phyloP scores from a whole-genome alignment of 768 basidiomycete species.

The Omphalotus guepiniiformis region DNA sequence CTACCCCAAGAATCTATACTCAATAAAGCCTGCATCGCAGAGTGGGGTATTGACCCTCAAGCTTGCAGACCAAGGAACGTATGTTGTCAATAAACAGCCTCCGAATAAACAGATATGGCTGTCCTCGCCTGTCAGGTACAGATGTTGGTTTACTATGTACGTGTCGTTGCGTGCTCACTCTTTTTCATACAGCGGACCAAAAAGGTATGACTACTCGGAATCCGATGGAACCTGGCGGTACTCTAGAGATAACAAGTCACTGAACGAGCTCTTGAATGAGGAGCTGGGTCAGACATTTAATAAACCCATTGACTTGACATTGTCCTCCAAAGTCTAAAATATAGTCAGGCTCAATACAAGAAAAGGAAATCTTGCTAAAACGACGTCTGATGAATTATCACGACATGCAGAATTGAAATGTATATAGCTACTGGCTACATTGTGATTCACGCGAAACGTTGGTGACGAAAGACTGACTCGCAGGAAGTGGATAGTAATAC shows the following conservation, averaged over 20 bases:
- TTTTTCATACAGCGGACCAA: slow-evolving; percentile 65
- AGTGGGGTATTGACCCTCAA: slow-evolving; percentile 86
- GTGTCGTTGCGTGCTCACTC: background rate
- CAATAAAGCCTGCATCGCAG: slow-evolving; percentile 33
- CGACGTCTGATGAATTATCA: background rate
- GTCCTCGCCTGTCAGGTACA: slow-evolving; percentile 79
- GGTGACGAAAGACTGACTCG: too few relatives aligned
- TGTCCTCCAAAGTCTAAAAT: slow-evolving; percentile 4
- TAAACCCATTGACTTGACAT: slow-evolving; percentile 19
- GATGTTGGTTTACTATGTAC: background rate
- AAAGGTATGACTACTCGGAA: slow-evolving; percentile 78
- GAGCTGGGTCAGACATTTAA: slow-evolving; percentile 54
- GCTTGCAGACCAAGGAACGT: slow-evolving; percentile 75
- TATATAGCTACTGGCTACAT: background rate
- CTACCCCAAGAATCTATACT: background rate
- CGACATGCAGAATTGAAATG: background rate
- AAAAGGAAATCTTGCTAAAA: too few relatives aligned
- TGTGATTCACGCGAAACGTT: too few relatives aligned
- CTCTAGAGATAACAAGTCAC: slow-evolving; percentile 54
- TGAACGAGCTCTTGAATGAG: slow-evolving; percentile 60
- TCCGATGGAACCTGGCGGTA: slow-evolving; percentile 69
- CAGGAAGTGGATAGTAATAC: too few relatives aligned
- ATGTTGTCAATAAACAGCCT: slow-evolving; percentile 96
- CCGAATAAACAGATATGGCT: slow-evolving; percentile 98
- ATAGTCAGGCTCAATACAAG: too few relatives aligned